These are phyloP conservation scores for Cyanophora paradoxa DNA, from an alignment of 78 protist species.

Conservation along the genomic window DNA sequence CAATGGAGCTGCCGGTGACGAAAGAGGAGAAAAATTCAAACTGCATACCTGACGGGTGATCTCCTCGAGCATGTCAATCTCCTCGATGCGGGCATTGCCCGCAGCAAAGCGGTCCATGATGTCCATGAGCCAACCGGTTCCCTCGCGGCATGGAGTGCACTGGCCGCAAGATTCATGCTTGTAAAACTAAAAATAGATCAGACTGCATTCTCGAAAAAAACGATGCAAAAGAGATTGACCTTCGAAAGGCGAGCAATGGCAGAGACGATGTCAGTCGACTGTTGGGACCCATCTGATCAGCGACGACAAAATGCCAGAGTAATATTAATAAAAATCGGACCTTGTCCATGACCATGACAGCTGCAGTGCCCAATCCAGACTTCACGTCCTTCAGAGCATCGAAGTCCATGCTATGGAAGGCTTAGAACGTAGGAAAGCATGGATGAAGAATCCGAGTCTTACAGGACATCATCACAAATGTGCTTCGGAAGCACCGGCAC, in stretches of 20 bases:
- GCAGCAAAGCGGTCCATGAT: slow-evolving; percentile 57
- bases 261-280: slow-evolving; percentile 64
- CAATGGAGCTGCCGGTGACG: too few species aligned
- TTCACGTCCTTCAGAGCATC: slow-evolving; percentile 76
- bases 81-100: slow-evolving; percentile 86
- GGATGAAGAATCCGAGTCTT: too few species aligned
- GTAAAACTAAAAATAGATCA: slow-evolving; percentile 40
- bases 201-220: neutral
- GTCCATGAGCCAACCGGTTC: slow-evolving; percentile 68
- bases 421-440: neutral
- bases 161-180: slow-evolving; percentile 98
- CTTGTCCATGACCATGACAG: slow-evolving; percentile 93
- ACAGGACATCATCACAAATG: slow-evolving; percentile 82
- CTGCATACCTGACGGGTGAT: neutral
- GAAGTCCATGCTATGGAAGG: slow-evolving; percentile 80
- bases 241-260: slow-evolving; percentile 82
- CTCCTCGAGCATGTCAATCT: slow-evolving; percentile 86
- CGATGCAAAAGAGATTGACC: slow-evolving; percentile 44
- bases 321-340: neutral
- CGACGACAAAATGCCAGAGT: too few species aligned
- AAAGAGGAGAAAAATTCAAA: too few species aligned
- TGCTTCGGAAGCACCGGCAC: slow-evolving; percentile 85
- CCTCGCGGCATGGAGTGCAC: slow-evolving; percentile 98
- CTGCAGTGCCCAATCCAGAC: slow-evolving; percentile 96
- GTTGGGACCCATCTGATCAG: too few species aligned